These are phyloP conservation scores for Beauveria medogensis DNA, from an alignment of 2,329 filamentous ascomycete species.

Conservation along the genomic window DNA sequence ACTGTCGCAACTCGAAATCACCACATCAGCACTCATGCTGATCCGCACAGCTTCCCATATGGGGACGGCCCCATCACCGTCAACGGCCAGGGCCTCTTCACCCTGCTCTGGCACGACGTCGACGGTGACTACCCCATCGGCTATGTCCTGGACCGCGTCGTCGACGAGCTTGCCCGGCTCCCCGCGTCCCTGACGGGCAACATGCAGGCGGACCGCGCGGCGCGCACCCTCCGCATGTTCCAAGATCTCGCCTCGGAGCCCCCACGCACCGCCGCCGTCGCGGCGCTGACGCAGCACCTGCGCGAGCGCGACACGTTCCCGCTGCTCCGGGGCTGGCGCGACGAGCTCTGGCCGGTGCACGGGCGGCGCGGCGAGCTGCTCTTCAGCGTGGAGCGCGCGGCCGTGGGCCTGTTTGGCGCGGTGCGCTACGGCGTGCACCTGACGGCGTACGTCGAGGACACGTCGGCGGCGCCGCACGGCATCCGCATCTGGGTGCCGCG, in stretches of 20 bases:
- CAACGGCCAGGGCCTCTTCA: constrained; percentile 54
- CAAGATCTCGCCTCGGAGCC: constrained; percentile 46
- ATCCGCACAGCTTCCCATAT: constrained; percentile 63
- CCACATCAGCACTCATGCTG: neutral
- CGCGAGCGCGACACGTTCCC: constrained; percentile 63
- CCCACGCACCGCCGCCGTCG: constrained; percentile 51
- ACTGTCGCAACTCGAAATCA: neutral
- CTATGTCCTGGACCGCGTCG: constrained; percentile 45
- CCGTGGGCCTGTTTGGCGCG: constrained; percentile 64
- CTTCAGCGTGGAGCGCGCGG: constrained; percentile 70
- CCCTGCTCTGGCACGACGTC: constrained; percentile 54
- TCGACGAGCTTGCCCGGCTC: constrained; percentile 39
- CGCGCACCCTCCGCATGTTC: constrained; percentile 57
- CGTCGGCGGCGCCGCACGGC: constrained; percentile 34
- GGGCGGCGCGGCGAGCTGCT: constrained; percentile 53
- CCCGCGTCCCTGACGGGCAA: constrained; percentile 48
- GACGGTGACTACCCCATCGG: constrained; percentile 59
- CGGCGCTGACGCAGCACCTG: constrained; percentile 57
- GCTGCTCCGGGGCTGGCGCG: constrained; percentile 69
- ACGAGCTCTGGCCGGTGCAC: constrained; percentile 76
- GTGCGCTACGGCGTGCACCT: constrained; percentile 77
- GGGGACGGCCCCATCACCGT: constrained; percentile 50
- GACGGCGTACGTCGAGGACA: constrained; percentile 56
- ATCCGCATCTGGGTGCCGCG: constrained; percentile 80
- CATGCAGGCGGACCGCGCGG: constrained; percentile 51